Conservation (phyloP, 2,329 filamentous ascomycete genomes). For the Aspergillus glaucus region DNA sequence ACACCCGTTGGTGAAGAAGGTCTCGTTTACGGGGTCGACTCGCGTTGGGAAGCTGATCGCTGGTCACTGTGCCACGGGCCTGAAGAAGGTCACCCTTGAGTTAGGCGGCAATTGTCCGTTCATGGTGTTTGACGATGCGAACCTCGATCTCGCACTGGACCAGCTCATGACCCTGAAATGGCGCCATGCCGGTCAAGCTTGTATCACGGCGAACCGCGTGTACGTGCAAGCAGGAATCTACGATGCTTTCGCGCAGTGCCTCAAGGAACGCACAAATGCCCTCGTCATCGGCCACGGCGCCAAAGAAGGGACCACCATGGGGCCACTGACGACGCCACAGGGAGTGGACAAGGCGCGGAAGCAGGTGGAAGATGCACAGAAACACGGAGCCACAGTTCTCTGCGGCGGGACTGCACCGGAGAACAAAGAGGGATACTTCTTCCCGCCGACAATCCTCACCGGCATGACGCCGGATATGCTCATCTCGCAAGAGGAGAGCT, state of each 20-base stretch:
- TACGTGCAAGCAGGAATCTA: slow-evolving; percentile 40
- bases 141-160: slow-evolving; percentile 45
- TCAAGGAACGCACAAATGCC: slow-evolving; percentile 46
- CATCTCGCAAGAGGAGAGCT: slow-evolving; percentile 56
- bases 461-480: slow-evolving; percentile 55
- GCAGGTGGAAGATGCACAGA: slow-evolving; percentile 61
- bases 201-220: slow-evolving; percentile 41
- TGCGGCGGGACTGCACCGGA: slow-evolving; percentile 47
- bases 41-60: slow-evolving; percentile 58
- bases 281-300: slow-evolving; percentile 58
- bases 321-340: slow-evolving; percentile 53
- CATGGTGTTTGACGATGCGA: slow-evolving; percentile 59
- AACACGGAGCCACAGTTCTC: slow-evolving; percentile 57
- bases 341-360: slow-evolving; percentile 49
- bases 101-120: slow-evolving; percentile 61
- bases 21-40: slow-evolving; percentile 56
- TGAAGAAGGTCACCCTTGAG: slow-evolving; percentile 61
- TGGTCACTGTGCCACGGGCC: slow-evolving; percentile 51
- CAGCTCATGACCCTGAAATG: slow-evolving; percentile 38
- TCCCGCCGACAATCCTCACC: slow-evolving; percentile 60
- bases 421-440: slow-evolving; percentile 57
- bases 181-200: slow-evolving; percentile 40
- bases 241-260: slow-evolving; percentile 50
- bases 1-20: slow-evolving; percentile 56
- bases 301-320: slow-evolving; percentile 51